These are phyloP conservation scores for Fusarium albosuccineum DNA, from an alignment of 2,329 filamentous ascomycete species.

Conservation along the genomic window DNA sequence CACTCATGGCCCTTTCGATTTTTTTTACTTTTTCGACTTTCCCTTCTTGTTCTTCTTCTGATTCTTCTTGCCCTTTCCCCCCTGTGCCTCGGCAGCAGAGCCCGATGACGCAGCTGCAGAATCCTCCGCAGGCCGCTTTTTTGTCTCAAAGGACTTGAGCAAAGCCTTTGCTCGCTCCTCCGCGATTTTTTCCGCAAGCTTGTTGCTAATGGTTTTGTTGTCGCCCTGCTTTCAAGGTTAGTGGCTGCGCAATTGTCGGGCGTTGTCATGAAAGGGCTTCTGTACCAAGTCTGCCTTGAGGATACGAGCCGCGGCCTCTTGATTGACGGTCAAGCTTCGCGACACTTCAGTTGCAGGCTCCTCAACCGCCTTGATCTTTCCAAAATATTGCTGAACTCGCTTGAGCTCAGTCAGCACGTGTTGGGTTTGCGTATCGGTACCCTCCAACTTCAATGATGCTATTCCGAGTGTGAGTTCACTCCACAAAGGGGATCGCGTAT, in stretches of 20 bases:
- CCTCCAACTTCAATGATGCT: constrained; percentile 83
- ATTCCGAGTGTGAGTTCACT: constrained; percentile 7
- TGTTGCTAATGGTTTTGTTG: constrained; percentile 64
- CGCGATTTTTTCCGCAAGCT: constrained; percentile 68
- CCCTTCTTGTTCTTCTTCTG: constrained; percentile 52
- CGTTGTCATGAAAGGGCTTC: constrained; percentile 41
- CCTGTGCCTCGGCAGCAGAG: constrained; percentile 32
- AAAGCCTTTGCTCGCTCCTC: constrained; percentile 68
- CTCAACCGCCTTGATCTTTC: constrained; percentile 87
- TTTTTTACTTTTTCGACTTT: constrained; percentile 47
- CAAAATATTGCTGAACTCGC: constrained; percentile 90
- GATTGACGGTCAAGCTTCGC: constrained; percentile 72
- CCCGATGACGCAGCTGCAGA: constrained; percentile 42
- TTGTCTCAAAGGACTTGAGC: constrained; percentile 60
- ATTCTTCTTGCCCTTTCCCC: constrained; percentile 48
- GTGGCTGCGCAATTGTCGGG: constrained; percentile 16
- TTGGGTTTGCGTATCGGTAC: constrained; percentile 84
- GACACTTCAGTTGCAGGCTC: constrained; percentile 61
- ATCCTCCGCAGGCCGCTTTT: constrained; percentile 58
- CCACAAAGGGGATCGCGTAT: not conserved
- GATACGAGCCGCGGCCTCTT: constrained; percentile 82
- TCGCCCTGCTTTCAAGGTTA: constrained; percentile 55
- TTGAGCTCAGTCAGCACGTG: constrained; percentile 87
- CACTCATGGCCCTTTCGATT: no score
- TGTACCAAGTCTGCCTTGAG: constrained; percentile 82